These are phyloP conservation scores for Endoconidiophora laricicola DNA, from an alignment of 2,329 filamentous ascomycete genomes.

Conservation along the genomic window DNA sequence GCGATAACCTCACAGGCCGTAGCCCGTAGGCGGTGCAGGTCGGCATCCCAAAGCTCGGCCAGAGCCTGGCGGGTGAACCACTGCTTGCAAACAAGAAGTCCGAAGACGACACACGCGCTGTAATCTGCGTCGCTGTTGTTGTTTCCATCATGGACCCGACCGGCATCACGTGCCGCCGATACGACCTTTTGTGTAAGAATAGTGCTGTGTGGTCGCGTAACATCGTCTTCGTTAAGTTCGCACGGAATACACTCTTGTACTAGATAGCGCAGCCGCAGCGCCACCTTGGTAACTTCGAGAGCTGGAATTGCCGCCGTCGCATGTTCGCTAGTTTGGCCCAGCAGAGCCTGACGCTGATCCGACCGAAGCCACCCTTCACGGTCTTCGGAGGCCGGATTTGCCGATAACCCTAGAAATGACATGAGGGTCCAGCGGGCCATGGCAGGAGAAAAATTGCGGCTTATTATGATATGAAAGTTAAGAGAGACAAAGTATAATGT, in stretches of 20 bases:
- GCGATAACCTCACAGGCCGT: conserved; percentile 81
- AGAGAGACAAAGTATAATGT: too few species aligned
- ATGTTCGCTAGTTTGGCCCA: too few species aligned
- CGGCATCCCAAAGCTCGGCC: conserved; percentile 81
- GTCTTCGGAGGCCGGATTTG: neutral
- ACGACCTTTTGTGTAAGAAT: conserved; percentile 72
- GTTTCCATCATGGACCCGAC: conserved; percentile 30
- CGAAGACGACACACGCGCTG: conserved; percentile 66
- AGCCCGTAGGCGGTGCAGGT: conserved; percentile 63
- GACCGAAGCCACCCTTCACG: conserved; percentile 3
- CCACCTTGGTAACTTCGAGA: conserved; percentile 72
- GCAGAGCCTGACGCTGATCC: neutral
- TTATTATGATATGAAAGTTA: too few species aligned
- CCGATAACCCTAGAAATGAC: conserved; percentile 9
- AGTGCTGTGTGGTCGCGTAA: conserved; percentile 68
- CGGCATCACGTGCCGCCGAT: conserved; percentile 65
- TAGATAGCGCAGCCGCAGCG: conserved; percentile 76
- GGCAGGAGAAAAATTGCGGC: too few species aligned
- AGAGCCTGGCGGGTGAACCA: conserved; percentile 68
- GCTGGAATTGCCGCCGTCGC: conserved; percentile 50
- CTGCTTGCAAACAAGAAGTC: conserved; percentile 52
- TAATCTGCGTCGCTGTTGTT: conserved; percentile 30
- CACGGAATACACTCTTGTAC: conserved; percentile 81
- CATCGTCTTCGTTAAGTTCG: conserved; percentile 59
- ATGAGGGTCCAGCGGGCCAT: conserved; percentile 9